Conservation (phyloP, 179 eudicot genomes). For the Carnegiea gigantea region DNA sequence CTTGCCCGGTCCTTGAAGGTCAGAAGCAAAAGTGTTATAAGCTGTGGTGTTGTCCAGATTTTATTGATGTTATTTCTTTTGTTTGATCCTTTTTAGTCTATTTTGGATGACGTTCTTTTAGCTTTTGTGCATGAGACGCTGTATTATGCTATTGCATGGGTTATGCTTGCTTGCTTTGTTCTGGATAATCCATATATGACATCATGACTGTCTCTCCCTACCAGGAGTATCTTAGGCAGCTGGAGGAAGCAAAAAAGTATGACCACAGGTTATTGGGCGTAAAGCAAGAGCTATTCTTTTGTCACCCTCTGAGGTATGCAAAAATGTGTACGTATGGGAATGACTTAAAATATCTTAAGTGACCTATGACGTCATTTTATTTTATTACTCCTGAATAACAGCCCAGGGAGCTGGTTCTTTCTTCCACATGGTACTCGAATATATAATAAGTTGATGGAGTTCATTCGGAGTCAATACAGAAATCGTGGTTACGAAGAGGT, state of each 20-base stretch:
- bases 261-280: conserved; percentile 80
- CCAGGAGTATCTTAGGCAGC: conserved; percentile 71
- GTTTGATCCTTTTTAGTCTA: neutral
- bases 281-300: conserved; percentile 91
- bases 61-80: neutral
- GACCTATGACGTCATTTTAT: neutral
- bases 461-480: conserved; percentile 68
- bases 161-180: neutral
- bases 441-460: conserved; percentile 80
- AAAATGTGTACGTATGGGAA: neutral
- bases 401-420: conserved; percentile 97
- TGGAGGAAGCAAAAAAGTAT: conserved; percentile 95
- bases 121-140: neutral
- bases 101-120: conserved; percentile 1
- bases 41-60: neutral
- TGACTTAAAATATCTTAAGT: neutral
- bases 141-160: neutral
- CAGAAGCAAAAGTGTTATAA: too few relatives aligned
- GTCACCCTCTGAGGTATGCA: conserved; percentile 81
- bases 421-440: conserved; percentile 87
- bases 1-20: too few relatives aligned
- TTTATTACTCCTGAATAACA: conserved; percentile 28
- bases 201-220: conserved; percentile 5
- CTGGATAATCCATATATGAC: too few relatives aligned
- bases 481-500: conserved; percentile 92